Evolutionary conservation across 805 yeast species (phyloP).

Genomic region (Limtongia smithiae): DNA sequence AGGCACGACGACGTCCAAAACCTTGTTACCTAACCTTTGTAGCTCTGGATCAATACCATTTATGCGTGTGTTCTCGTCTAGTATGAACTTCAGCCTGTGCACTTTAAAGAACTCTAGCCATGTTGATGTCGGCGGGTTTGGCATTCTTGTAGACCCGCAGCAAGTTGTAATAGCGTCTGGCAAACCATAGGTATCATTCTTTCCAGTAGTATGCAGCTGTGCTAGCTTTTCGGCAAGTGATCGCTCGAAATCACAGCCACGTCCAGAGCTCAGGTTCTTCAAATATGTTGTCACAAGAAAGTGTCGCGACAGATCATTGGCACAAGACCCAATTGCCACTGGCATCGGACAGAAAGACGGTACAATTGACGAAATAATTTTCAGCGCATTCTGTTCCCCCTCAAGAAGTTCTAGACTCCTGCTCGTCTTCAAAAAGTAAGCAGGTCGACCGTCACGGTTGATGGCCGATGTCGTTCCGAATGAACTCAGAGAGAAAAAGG

Average conservation of each 20-base stretch:
- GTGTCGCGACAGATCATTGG: neutral
- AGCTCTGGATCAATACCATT: constrained; percentile 17
- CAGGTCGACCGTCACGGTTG: neutral
- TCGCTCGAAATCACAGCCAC: constrained; percentile 14
- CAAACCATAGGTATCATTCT: constrained; percentile 14
- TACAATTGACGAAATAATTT: constrained; percentile 7
- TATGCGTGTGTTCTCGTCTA: constrained; percentile 14
- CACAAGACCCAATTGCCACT: constrained; percentile 5
- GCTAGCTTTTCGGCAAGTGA: constrained; percentile 16
- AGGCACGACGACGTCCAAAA: constrained; percentile 17
- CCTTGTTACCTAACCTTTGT: constrained; percentile 2
- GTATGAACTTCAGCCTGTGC: constrained; percentile 14
- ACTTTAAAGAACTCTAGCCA: constrained; percentile 22
- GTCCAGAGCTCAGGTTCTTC: constrained; percentile 7
- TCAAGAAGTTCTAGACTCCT: constrained; percentile 1
- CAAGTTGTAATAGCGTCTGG: constrained; percentile 19
- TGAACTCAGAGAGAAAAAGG: constrained; percentile 2
- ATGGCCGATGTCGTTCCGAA: constrained; percentile 13
- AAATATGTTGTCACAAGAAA: constrained; percentile 13
- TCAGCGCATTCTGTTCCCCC: constrained; percentile 14
- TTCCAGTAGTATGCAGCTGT: constrained; percentile 3
- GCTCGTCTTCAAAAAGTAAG: constrained; percentile 11
- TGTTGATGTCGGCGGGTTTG: constrained; percentile 20
- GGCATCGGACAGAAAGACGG: constrained; percentile 19
- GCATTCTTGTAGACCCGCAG: constrained; percentile 24